Evolutionary conservation across 176 grass and related monocot species (phyloP), one percentile per base, ranked within the genome.

Genomic region (Bonia amplexicaulis): DNA sequence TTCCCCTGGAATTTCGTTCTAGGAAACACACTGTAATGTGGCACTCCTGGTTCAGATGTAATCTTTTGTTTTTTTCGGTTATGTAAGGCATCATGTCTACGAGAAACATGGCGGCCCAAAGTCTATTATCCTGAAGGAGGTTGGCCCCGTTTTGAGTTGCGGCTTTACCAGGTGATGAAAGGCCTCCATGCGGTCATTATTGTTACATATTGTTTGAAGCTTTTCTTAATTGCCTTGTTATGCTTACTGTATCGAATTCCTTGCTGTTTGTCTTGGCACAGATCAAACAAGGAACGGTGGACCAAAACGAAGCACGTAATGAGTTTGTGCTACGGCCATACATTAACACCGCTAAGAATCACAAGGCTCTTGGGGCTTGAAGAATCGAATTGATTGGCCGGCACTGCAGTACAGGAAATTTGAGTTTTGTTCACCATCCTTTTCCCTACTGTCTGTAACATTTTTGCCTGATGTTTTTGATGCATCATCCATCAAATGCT

Each of bases 331-430:
- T 89, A 22, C 82, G 88, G 55, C 93, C 91, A 0, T 99, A 92
- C 81, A 94, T 94, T 41, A 99, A 96, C 40, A 91, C 93, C 2
- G 78, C 91, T 7, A 99, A 94, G 84, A 99, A 96, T 77, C 90
- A 85, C 52, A 90, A 92, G 12, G 55, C 86, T 42, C 90, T 99
- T 82, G 93, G 93, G 17, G 91, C 79, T 65, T 99, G 74, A 91
- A 95, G 66, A 90, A 31, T 44, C 58, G 9, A 48, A 41, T 57
- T 33, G 9, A 40, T 44, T 55, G 26, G 2, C 39, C 5, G 52
- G 61, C 19, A n/a, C 47, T 33, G 63, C 2, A n/a, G 57, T 37
- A 74, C 60, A 83, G 11, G 26, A 55, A 20, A 55, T 70, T 74
- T 74, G n/a, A 14, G 17, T 77, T 80, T 39, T 39, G 37, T 20